These are phyloP conservation scores for Cucurbitaria berberidis DNA, from an alignment of 2,329 filamentous ascomycete species.

Conservation along the genomic window DNA sequence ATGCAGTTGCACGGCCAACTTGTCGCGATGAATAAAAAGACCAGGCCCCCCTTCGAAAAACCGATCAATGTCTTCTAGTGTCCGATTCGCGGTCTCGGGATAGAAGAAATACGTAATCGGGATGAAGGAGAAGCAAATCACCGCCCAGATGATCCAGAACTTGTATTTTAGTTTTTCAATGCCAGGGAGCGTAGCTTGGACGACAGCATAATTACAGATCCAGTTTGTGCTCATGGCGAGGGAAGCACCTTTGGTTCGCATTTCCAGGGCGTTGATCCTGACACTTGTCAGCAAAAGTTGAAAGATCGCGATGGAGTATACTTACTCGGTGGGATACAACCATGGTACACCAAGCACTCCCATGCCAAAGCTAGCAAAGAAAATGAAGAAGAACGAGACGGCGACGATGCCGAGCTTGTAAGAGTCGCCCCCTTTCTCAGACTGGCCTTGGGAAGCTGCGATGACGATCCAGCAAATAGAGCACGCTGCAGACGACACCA, in stretches of 20 bases:
- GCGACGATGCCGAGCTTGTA: constrained; percentile 57
- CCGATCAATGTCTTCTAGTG: constrained; percentile 58
- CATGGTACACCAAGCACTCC: constrained; percentile 45
- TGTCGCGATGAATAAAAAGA: constrained; percentile 57
- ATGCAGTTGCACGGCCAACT: constrained; percentile 54
- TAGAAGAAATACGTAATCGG: constrained; percentile 60
- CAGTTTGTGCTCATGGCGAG: constrained; percentile 44
- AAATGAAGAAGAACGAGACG: constrained; percentile 53
- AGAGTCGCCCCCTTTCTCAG: constrained; percentile 50
- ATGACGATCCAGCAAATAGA: constrained; percentile 59
- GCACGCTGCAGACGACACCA: constrained; percentile 56
- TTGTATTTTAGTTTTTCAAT: constrained; percentile 57
- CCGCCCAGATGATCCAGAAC: constrained; percentile 62
- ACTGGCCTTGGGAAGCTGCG: constrained; percentile 52
- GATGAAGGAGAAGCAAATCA: constrained; percentile 60
- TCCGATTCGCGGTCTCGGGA: constrained; percentile 57
- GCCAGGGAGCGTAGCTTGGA: constrained; percentile 42
- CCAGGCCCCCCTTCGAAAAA: constrained; percentile 46
- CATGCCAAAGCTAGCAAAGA: constrained; percentile 46
- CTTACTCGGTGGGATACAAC: constrained; percentile 43
- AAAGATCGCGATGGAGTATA: neutral
- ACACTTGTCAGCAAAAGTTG: neutral
- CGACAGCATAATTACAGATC: constrained; percentile 44
- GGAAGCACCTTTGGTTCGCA: constrained; percentile 45
- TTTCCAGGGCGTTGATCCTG: constrained; percentile 44